Evolutionary conservation across 148 eudicot genomes (phyloP).

Genomic region (Rhododendron ovatum): DNA sequence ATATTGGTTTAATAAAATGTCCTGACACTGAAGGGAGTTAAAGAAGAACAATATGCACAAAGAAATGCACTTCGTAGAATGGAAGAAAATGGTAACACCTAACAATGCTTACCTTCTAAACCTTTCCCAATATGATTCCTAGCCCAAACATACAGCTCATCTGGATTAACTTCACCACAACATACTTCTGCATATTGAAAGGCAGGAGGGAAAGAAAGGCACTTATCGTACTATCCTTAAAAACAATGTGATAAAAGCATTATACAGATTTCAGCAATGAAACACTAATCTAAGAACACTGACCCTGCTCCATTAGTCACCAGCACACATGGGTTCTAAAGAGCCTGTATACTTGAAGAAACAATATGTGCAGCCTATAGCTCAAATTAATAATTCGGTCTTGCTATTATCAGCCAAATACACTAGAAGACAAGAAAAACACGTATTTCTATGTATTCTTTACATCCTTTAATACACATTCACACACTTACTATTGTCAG

Average conservation of each 20-base stretch:
- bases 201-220: slow-evolving; percentile 9
- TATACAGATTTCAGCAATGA: neutral
- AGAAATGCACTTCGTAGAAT: neutral
- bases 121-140: slow-evolving; percentile 57
- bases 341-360: slow-evolving; percentile 76
- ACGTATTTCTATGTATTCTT: too few species aligned
- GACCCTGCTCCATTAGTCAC: slow-evolving; percentile 36
- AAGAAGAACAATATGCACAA: neutral
- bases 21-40: neutral
- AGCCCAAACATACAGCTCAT: slow-evolving; percentile 54
- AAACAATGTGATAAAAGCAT: neutral
- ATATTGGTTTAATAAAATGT: neutral
- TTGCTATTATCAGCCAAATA: too few species aligned
- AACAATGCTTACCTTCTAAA: slow-evolving; percentile 44
- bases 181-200: slow-evolving; percentile 39
- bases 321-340: slow-evolving; percentile 55
- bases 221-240: neutral
- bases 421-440: too few species aligned
- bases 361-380: slow-evolving; percentile 77
- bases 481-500: too few species aligned
- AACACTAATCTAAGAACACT: slow-evolving; percentile 11
- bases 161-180: slow-evolving; percentile 56
- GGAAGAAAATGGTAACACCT: neutral
- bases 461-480: too few species aligned
- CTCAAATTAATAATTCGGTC: neutral